phyloP scores from a whole-genome alignment of 2,329 filamentous ascomycete genomes.

The Cadophora luteo-olivacea region DNA sequence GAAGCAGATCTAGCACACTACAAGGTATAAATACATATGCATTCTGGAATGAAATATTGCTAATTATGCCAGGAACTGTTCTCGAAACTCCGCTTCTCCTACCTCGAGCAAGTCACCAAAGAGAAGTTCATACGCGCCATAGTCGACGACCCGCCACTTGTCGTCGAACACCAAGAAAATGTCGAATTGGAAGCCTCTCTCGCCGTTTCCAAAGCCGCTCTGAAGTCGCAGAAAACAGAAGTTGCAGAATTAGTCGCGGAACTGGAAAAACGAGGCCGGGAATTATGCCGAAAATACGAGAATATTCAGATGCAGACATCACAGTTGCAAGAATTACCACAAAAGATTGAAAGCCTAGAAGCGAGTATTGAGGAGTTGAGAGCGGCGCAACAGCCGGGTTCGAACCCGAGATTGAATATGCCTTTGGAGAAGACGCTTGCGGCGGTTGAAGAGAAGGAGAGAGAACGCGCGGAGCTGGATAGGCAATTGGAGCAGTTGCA shows the following conservation, averaged over 20 bases:
- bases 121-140: constrained; percentile 96
- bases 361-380: constrained; percentile 54
- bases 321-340: constrained; percentile 58
- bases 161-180: constrained; percentile 85
- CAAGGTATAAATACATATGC: constrained; percentile 56
- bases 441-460: constrained; percentile 58
- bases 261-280: constrained; percentile 69
- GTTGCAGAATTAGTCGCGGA: constrained; percentile 76
- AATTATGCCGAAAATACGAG: constrained; percentile 63
- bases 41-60: background rate
- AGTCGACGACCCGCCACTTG: constrained; percentile 85
- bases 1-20: constrained; percentile 89
- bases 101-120: constrained; percentile 98
- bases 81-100: constrained; percentile 94
- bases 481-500: constrained; percentile 68
- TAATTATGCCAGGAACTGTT: constrained; percentile 72
- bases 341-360: constrained; percentile 56
- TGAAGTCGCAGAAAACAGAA: constrained; percentile 82
- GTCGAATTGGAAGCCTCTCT: constrained; percentile 75
- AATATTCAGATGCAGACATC: constrained; percentile 55
- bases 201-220: constrained; percentile 71
- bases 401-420: constrained; percentile 56
- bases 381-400: constrained; percentile 50
- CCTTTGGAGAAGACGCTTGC: constrained; percentile 63
- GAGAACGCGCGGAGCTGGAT: constrained; percentile 62